Conservation (phyloP, 2,329 filamentous ascomycete species). For the Aureobasidium melanogenum region DNA sequence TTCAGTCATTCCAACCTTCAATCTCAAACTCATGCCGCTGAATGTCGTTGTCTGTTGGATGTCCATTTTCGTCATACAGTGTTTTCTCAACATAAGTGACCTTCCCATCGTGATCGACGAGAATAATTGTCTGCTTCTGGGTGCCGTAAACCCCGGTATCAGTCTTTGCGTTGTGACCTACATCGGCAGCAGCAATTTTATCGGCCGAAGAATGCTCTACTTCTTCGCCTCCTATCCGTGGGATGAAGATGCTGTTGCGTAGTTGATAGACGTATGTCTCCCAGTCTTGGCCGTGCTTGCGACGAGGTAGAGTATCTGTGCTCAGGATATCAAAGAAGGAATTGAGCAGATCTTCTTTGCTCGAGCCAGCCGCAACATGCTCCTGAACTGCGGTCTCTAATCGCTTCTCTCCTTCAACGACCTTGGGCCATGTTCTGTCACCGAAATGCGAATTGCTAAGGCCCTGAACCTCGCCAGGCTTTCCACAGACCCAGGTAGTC, state of each 20-base stretch:
- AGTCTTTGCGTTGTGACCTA: constrained; percentile 21
- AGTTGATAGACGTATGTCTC: constrained; percentile 49
- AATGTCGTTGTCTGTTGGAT: constrained; percentile 35
- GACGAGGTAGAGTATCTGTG: constrained; percentile 46
- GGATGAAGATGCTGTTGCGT: constrained; percentile 53
- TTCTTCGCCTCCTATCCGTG: constrained; percentile 42
- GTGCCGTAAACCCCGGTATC: constrained; percentile 50
- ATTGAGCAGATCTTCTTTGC: constrained; percentile 42
- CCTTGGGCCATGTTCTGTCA: constrained; percentile 54
- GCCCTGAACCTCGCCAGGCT: constrained; percentile 45
- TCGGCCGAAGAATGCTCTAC: constrained; percentile 31
- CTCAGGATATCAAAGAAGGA: constrained; percentile 45
- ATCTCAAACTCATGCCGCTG: constrained; percentile 45
- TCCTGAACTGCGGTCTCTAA: constrained; percentile 35
- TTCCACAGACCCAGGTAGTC: constrained; percentile 42
- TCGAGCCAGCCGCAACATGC: constrained; percentile 33
- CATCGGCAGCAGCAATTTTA: constrained; percentile 30
- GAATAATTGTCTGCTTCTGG: constrained; percentile 53
- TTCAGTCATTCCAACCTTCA: constrained; percentile 28
- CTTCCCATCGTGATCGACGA: constrained; percentile 46
- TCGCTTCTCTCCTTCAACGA: constrained; percentile 45
- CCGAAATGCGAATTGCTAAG: constrained; percentile 54
- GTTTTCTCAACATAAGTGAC: constrained; percentile 56
- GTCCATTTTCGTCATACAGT: constrained; percentile 46
- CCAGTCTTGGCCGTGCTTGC: constrained; percentile 40